A percentile compares a stretch with the other conserved stretches of the same genome.
phyloP scores from a whole-genome alignment of 176 grass and related monocot genomes.

The Avena sativa region DNA sequence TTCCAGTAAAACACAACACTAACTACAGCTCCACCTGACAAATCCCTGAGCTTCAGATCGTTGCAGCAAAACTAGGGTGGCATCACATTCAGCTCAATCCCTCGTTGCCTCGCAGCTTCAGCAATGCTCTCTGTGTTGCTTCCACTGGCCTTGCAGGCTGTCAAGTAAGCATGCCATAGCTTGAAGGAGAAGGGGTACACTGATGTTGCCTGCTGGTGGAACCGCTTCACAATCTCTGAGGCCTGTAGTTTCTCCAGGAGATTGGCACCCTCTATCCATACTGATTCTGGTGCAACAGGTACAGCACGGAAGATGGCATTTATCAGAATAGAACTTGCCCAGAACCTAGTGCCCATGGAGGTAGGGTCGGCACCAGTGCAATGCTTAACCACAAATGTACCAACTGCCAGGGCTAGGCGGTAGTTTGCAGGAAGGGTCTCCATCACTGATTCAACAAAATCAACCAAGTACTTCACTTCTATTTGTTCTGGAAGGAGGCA shows the following conservation, averaged over 20 bases:
- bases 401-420: conserved; percentile 72
- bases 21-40: conserved; percentile 30
- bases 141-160: conserved; percentile 49
- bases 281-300: conserved; percentile 78
- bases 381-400: conserved; percentile 51
- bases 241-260: conserved; percentile 67
- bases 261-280: conserved; percentile 71
- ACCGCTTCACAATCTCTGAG: conserved; percentile 60
- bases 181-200: conserved; percentile 90
- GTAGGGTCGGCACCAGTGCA: conserved; percentile 40
- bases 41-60: not conserved
- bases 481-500: conserved; percentile 60
- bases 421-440: conserved; percentile 87
- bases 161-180: conserved; percentile 74
- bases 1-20: conserved; percentile 45
- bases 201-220: conserved; percentile 81
- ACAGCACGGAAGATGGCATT: conserved; percentile 76
- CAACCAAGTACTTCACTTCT: conserved; percentile 69
- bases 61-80: conserved; percentile 41
- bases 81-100: conserved; percentile 58
- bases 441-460: conserved; percentile 83
- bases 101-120: conserved; percentile 75
- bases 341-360: conserved; percentile 67
- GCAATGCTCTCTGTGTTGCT: conserved; percentile 55
- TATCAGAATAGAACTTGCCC: conserved; percentile 76